Conservation (phyloP, 2,329 filamentous ascomycete species). For the Lithohypha guttulata region DNA sequence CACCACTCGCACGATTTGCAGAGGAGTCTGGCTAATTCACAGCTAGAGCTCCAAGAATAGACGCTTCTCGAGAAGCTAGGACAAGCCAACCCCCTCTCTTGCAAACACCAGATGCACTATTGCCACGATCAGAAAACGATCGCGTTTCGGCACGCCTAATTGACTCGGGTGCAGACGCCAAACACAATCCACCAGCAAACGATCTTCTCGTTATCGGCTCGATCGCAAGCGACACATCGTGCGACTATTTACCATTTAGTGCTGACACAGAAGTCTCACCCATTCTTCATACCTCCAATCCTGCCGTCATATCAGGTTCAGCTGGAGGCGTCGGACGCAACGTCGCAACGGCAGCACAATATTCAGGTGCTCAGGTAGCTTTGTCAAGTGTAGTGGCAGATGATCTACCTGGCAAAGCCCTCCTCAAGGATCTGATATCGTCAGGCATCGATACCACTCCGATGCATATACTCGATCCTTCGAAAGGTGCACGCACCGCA, state of each 20-base stretch:
- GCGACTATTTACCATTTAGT: slow-evolving; percentile 55
- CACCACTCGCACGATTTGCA: neutral
- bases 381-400: slow-evolving; percentile 74
- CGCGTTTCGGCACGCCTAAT: neutral
- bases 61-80: too few species aligned
- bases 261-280: slow-evolving; percentile 26
- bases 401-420: slow-evolving; percentile 64
- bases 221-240: slow-evolving; percentile 76
- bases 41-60: too few species aligned
- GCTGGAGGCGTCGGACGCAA: slow-evolving; percentile 90
- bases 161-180: too few species aligned
- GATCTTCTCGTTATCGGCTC: slow-evolving; percentile 81
- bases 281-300: slow-evolving; percentile 69
- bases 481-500: slow-evolving; percentile 56
- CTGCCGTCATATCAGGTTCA: slow-evolving; percentile 66
- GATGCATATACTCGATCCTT: slow-evolving; percentile 46
- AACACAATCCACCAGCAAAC: too few species aligned
- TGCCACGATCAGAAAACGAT: neutral
- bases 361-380: slow-evolving; percentile 53
- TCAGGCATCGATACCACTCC: slow-evolving; percentile 55
- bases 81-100: too few species aligned
- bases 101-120: too few species aligned
- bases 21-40: too few species aligned
- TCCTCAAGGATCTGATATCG: slow-evolving; percentile 54
- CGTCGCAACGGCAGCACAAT: slow-evolving; percentile 72